A percentile compares a stretch with the other conserved stretches of the same genome.
Conservation (phyloP, 129 eudicot genomes). For the Dittrichia graveolens region DNA sequence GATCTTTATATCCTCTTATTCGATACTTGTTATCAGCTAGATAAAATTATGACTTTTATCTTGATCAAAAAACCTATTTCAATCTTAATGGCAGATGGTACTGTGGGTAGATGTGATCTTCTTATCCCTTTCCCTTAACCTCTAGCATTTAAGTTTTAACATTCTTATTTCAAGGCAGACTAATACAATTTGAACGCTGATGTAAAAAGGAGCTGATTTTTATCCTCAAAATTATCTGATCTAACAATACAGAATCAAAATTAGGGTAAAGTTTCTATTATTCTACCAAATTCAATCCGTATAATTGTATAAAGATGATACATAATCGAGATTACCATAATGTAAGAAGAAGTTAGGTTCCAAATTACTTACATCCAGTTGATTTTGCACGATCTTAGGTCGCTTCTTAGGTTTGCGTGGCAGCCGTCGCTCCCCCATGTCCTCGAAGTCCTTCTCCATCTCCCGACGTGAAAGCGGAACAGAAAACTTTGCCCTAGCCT, state of each 20-base stretch:
- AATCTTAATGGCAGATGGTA: neutral
- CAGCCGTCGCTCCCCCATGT: conserved; percentile 51
- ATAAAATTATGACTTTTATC: neutral
- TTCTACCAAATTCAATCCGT: neutral
- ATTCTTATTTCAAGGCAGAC: neutral
- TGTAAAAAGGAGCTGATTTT: neutral
- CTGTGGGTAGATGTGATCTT: neutral
- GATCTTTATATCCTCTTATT: conserved; percentile 7
- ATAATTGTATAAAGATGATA: no score
- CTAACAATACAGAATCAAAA: conserved; percentile 15
- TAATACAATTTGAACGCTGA: neutral
- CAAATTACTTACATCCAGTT: conserved; percentile 60
- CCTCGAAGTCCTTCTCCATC: conserved; percentile 78
- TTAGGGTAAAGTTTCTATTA: neutral
- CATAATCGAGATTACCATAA: neutral
- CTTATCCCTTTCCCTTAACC: neutral
- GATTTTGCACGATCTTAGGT: conserved; percentile 57
- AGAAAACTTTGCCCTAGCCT: conserved; percentile 58
- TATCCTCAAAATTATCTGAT: conserved; percentile 6
- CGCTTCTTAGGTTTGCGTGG: conserved; percentile 74
- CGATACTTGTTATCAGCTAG: neutral
- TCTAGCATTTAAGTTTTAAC: neutral
- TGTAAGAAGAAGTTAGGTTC: neutral
- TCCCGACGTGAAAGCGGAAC: conserved; percentile 61
- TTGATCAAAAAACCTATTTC: neutral